Evolutionary conservation across 257 asterid species (phyloP).

Genomic region (Haberlea rhodopensis): DNA sequence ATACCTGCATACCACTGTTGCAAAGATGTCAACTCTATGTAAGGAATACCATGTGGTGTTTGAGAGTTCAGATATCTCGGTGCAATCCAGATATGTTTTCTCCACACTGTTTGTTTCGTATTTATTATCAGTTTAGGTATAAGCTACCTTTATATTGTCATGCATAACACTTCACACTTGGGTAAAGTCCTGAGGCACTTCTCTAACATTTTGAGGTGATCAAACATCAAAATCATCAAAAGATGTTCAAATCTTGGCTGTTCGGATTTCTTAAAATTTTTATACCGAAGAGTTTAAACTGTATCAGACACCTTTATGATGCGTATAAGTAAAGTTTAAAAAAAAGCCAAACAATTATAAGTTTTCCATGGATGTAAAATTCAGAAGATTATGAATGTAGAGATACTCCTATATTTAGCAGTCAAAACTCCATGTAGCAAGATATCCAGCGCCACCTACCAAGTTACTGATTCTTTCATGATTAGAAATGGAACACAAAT

Average conservation of each 20-base stretch:
- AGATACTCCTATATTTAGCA: neutral
- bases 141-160: neutral
- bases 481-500: conserved; percentile 4
- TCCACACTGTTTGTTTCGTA: neutral
- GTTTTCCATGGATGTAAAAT: neutral
- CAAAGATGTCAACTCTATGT: too few species aligned
- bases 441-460: conserved; percentile 9
- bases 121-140: neutral
- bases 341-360: neutral
- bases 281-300: neutral
- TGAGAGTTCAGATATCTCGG: too few species aligned
- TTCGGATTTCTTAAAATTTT: too few species aligned
- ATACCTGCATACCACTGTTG: neutral
- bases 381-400: neutral
- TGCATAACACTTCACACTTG: neutral
- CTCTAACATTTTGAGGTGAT: neutral
- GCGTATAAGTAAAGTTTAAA: neutral
- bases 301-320: conserved; percentile 1
- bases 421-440: conserved; percentile 6
- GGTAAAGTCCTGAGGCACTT: neutral
- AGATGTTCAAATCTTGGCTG: neutral
- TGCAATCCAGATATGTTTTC: too few species aligned
- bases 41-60: neutral
- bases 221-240: neutral
- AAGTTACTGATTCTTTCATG: conserved; percentile 9